Evolutionary conservation across 371 early-diverging fungal species (phyloP), one percentile per base, ranked within the genome.

Genomic region (Circinella minor): DNA sequence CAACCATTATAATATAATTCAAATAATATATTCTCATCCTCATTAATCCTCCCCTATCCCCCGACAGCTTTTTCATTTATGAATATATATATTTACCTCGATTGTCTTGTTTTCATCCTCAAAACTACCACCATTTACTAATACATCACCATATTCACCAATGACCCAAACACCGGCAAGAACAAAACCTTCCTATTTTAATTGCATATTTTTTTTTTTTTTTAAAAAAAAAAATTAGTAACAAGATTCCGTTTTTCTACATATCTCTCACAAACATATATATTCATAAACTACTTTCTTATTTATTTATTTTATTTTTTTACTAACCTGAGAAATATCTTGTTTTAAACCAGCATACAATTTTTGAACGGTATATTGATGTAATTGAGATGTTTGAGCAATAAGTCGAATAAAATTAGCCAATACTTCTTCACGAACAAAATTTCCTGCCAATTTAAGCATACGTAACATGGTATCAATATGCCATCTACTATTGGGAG

Each of bases 401-500:
- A 95, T 85, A 49, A 92, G 72, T 18, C 88, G 87, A 70, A 91
- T 90, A 61, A 92, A 90, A 6, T 88, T 83, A 27, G 90, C 86
- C 18, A 92, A 73, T n/a, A 90, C 90, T 70, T 91, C 92, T 74
- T 90, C 91, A 36, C 89, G 85, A 27, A 93, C 87, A 77, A 88
- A 83, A 63, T 86, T 87, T 51, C 94, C 94, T 48, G 92, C 94
- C 59, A 91, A 77, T 65, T 91, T 93, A 46, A 98, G 79, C 64
- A 97, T 95, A 10, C 97, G 91, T 66, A 94, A 75, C 71, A 98
- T 90, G 6, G 97, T 97, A 74, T 99, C 99, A 63, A 98, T 89
- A 73, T 97, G 96, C 99, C 99, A 99, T 63, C 96, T 89, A 76
- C 90, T 91, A 80, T 97, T 97, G 36, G 92, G 92, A n/a, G 92